Conservation (phyloP, 495 filamentous ascomycete genomes). For the Penicillium canariense region DNA sequence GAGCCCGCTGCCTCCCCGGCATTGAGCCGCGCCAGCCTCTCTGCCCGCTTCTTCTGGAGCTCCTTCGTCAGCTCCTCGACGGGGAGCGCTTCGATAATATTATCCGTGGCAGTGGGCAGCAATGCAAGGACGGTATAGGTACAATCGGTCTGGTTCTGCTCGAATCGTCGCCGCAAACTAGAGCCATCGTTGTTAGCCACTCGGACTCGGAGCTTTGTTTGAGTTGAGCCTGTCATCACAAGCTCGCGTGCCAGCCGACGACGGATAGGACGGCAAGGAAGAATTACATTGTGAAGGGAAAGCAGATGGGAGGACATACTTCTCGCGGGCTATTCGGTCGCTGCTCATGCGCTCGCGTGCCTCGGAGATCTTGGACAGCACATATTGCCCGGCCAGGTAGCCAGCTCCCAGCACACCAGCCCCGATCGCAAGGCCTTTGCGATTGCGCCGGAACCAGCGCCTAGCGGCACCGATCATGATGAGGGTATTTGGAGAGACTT, state of each 20-base stretch:
- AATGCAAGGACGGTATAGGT: conserved; percentile 97
- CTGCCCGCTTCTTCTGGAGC: conserved; percentile 89
- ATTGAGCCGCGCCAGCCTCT: conserved; percentile 59
- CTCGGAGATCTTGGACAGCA: conserved; percentile 83
- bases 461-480: conserved; percentile 80
- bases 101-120: conserved; percentile 82
- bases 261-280: neutral
- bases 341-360: conserved; percentile 92
- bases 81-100: conserved; percentile 82
- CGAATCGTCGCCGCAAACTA: conserved; percentile 90
- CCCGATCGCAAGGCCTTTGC: conserved; percentile 82
- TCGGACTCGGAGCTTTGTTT: neutral
- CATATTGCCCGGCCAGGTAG: conserved; percentile 91
- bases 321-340: conserved; percentile 92
- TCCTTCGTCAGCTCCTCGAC: conserved; percentile 88
- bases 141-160: conserved; percentile 98
- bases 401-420: conserved; percentile 83
- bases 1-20: conserved; percentile 52
- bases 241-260: conserved; percentile 13
- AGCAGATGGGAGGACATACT: conserved; percentile 56
- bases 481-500: conserved; percentile 18
- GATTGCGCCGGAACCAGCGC: conserved; percentile 89
- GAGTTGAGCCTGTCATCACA: conserved; percentile 13
- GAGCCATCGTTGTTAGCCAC: conserved; percentile 15
- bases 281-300: neutral